These are phyloP conservation scores for Trifolium pratense DNA, from an alignment of 306 rosid species.

Conservation along the genomic window DNA sequence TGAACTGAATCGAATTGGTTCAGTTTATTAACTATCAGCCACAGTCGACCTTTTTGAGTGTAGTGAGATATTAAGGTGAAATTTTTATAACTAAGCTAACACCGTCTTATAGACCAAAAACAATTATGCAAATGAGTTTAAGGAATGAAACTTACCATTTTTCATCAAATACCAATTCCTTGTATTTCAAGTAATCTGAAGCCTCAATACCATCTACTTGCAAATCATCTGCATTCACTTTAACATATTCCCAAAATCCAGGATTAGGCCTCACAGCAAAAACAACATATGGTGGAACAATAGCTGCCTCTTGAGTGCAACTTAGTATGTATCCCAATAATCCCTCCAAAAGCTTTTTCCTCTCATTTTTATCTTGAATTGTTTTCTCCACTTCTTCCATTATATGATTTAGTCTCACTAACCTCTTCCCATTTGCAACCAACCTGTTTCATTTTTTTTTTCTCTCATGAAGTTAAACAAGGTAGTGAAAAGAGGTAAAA, in stretches of 20 bases:
- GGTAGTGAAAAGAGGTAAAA: slow-evolving; percentile 11
- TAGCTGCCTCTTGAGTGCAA: slow-evolving; percentile 89
- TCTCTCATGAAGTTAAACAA: not conserved
- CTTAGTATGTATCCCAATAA: slow-evolving; percentile 71
- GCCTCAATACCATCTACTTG: slow-evolving; percentile 65
- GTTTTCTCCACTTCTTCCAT: slow-evolving; percentile 68
- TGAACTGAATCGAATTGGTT: too few species aligned
- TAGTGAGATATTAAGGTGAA: not conserved
- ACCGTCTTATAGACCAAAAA: slow-evolving; percentile 5
- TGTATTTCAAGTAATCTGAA: slow-evolving; percentile 69
- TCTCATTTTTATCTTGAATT: slow-evolving; percentile 67
- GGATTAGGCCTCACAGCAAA: slow-evolving; percentile 90
- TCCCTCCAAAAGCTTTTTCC: slow-evolving; percentile 67
- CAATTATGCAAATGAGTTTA: not conserved
- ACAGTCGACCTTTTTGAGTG: not conserved
- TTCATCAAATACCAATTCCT: slow-evolving; percentile 61
- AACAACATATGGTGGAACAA: slow-evolving; percentile 81
- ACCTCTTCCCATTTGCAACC: slow-evolving; percentile 55
- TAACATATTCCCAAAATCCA: slow-evolving; percentile 87
- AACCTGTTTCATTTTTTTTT: slow-evolving; percentile 45
- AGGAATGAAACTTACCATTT: slow-evolving; percentile 35
- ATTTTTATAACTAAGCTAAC: too few species aligned
- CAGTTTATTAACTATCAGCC: not conserved
- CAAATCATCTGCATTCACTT: slow-evolving; percentile 75
- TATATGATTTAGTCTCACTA: slow-evolving; percentile 62